These are phyloP conservation scores for Macrocystidia cucumis DNA, from an alignment of 1,284 basidiomycete species.

Conservation along the genomic window DNA sequence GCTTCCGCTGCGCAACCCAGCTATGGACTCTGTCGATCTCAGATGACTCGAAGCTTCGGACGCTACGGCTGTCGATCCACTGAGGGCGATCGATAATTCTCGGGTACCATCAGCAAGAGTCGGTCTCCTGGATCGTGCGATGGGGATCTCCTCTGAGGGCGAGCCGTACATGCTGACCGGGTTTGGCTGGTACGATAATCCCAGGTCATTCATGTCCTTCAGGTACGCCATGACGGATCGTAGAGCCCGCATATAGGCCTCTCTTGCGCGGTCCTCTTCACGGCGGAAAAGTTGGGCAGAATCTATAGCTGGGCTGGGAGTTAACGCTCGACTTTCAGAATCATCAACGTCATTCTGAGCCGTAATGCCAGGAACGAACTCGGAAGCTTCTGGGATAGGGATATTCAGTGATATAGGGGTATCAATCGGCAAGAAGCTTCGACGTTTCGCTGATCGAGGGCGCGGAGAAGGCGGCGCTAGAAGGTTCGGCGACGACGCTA, in stretches of 20 bases:
- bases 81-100: conserved; percentile 40
- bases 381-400: conserved; percentile 51
- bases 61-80: conserved; percentile 26
- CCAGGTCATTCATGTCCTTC: conserved; percentile 89
- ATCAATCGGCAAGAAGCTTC: conserved; percentile 83
- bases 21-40: conserved; percentile 53
- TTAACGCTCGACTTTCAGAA: conserved; percentile 23
- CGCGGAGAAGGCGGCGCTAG: conserved; percentile 39
- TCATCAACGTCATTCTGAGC: conserved; percentile 37
- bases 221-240: conserved; percentile 92
- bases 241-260: conserved; percentile 70
- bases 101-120: conserved; percentile 52
- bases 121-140: conserved; percentile 50
- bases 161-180: conserved; percentile 47
- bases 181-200: conserved; percentile 46
- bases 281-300: conserved; percentile 44
- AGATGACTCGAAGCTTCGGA: conserved; percentile 44
- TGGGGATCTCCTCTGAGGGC: conserved; percentile 30
- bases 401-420: conserved; percentile 43
- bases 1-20: conserved; percentile 47
- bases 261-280: conserved; percentile 63
- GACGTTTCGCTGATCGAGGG: conserved; percentile 55
- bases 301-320: conserved; percentile 39
- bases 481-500: conserved; percentile 27
- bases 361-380: conserved; percentile 49